Evolutionary conservation across 2,329 filamentous ascomycete species (phyloP).

Genomic region (Monosporascus sp.): DNA sequence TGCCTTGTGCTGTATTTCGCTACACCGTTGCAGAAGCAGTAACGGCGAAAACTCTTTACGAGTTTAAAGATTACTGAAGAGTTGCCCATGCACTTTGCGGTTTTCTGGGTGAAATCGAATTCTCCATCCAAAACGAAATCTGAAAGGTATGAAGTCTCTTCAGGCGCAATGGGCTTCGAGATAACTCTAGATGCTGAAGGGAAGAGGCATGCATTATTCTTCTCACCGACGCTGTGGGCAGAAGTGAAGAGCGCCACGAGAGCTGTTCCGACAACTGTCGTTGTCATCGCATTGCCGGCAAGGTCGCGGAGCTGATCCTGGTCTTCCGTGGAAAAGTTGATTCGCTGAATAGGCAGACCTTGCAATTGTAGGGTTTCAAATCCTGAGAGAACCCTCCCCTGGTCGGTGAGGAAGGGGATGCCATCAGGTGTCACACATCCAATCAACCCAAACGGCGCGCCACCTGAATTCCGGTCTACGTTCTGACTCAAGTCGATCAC

Average conservation of each 20-base stretch:
- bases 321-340: constrained; percentile 60
- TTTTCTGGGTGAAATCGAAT: constrained; percentile 1
- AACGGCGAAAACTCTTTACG: constrained; percentile 18
- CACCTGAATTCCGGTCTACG: constrained; percentile 53
- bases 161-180: too few species aligned
- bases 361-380: constrained; percentile 61
- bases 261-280: constrained; percentile 62
- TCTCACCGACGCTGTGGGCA: not conserved
- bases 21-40: constrained; percentile 30
- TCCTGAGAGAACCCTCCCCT: constrained; percentile 55
- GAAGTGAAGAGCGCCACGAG: constrained; percentile 50
- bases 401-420: constrained; percentile 53
- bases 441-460: constrained; percentile 47
- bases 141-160: too few species aligned
- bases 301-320: constrained; percentile 60
- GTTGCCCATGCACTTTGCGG: not conserved
- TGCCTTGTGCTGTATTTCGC: constrained; percentile 23
- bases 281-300: constrained; percentile 76
- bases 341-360: constrained; percentile 57
- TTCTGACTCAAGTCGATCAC: constrained; percentile 68
- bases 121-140: too few species aligned
- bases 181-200: too few species aligned
- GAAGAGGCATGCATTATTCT: not conserved
- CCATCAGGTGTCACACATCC: constrained; percentile 65
- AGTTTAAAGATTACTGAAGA: constrained; percentile 8